Evolutionary conservation across 2,329 filamentous ascomycete genomes (phyloP).

Genomic region (Trichothecium sympodiale): DNA sequence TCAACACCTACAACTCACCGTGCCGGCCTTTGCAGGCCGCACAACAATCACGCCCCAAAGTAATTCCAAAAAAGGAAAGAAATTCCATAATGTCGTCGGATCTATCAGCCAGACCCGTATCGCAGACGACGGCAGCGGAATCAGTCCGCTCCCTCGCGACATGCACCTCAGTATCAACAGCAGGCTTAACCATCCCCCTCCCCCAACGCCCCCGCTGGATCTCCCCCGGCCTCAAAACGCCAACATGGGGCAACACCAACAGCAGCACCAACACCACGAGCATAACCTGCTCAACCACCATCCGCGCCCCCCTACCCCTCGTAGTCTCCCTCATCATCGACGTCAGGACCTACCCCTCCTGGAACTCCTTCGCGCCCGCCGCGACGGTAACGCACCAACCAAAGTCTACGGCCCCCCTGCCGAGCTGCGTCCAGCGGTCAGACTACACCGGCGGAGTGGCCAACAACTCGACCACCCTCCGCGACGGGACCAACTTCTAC

Average conservation of each 20-base stretch:
- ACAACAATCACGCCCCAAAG: too few species aligned
- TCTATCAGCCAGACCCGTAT: too few species aligned
- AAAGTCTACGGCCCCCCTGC: constrained; percentile 5
- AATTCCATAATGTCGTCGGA: too few species aligned
- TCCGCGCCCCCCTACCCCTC: constrained; percentile 19
- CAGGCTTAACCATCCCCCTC: constrained; percentile 7
- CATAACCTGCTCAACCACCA: constrained; percentile 19
- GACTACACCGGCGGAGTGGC: neutral
- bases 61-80: too few species aligned
- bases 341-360: constrained; percentile 18
- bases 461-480: constrained; percentile 4
- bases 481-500: constrained; percentile 12
- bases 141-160: too few species aligned
- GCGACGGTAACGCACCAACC: constrained; percentile 13
- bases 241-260: constrained; percentile 9
- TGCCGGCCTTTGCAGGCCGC: too few species aligned
- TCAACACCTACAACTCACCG: too few species aligned
- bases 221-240: constrained; percentile 14
- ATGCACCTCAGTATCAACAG: neutral
- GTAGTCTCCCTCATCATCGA: constrained; percentile 19
- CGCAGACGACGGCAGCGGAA: too few species aligned
- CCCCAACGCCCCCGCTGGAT: constrained; percentile 8
- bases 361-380: constrained; percentile 22
- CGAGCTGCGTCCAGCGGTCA: constrained; percentile 1
- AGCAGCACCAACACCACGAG: constrained; percentile 16